A percentile compares a stretch with the other conserved stretches of the same genome.
Evolutionary conservation across 306 rosid species (phyloP).

Genomic region (Trichosanthes cucumerina): DNA sequence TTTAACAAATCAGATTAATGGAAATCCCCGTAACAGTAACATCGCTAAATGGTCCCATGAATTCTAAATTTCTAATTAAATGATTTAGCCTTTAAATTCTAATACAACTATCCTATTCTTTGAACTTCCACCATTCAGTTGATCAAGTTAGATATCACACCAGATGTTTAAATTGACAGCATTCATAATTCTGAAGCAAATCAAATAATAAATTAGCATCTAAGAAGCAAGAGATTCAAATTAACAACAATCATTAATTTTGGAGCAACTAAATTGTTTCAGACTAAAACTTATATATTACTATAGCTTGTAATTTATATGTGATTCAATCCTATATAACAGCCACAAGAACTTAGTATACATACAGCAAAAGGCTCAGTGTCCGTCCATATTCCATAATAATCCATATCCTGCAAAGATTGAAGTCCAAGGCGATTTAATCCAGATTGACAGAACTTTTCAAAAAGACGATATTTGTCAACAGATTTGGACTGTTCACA

Average conservation of each 20-base stretch:
- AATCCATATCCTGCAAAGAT: constrained; percentile 32
- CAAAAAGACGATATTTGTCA: constrained; percentile 35
- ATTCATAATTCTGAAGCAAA: not conserved
- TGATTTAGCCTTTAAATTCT: not conserved
- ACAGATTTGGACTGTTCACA: constrained; percentile 21
- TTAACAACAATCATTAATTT: not conserved
- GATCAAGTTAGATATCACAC: not conserved
- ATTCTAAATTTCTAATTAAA: not conserved
- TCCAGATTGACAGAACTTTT: constrained; percentile 58
- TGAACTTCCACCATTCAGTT: not conserved
- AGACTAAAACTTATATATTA: not conserved
- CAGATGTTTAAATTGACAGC: not conserved
- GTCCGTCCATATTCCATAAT: constrained; percentile 56
- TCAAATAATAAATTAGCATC: not conserved
- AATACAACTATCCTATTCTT: not conserved
- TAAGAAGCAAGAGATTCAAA: not conserved
- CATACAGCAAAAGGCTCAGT: constrained; percentile 34
- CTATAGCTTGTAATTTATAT: not conserved
- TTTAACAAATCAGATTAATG: not conserved
- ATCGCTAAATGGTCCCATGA: not conserved
- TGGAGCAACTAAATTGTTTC: not conserved
- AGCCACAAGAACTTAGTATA: not conserved
- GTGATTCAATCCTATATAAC: not conserved
- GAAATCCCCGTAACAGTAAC: not conserved
- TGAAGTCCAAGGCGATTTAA: constrained; percentile 52